Conservation (phyloP, 2,329 filamentous ascomycete species). For the Aspergillus ochraceus region DNA sequence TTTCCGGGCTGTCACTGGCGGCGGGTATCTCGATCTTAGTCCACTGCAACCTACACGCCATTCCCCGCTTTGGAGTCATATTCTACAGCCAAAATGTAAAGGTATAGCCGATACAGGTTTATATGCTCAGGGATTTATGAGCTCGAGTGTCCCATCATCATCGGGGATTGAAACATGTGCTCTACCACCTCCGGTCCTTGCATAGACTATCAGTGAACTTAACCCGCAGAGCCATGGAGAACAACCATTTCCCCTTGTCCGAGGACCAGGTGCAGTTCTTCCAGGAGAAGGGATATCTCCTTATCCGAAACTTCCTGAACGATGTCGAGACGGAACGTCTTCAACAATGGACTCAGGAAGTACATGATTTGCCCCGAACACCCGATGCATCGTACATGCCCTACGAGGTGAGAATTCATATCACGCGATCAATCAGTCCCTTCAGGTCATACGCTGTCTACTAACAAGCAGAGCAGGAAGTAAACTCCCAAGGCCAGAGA, state of each 20-base stretch:
- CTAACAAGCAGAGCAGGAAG: constrained; percentile 17
- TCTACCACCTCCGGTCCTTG: background rate
- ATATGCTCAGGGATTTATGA: constrained; percentile 4
- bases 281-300: constrained; percentile 30
- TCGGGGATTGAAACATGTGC: background rate
- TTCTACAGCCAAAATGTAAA: background rate
- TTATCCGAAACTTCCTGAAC: constrained; percentile 26
- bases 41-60: background rate
- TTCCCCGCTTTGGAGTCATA: constrained; percentile 1
- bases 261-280: constrained; percentile 27
- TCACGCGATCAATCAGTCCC: background rate
- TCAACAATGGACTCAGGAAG: constrained; percentile 36
- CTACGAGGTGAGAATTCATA: constrained; percentile 24
- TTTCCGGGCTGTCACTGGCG: background rate
- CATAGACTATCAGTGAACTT: background rate
- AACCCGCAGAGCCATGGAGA: constrained; percentile 17
- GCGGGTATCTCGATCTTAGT: too few relatives aligned
- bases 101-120: background rate
- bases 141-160: background rate
- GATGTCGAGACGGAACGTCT: constrained; percentile 18
- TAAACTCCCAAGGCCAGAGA: constrained; percentile 30
- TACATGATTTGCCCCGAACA: constrained; percentile 35
- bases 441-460: background rate
- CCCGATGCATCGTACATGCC: constrained; percentile 33
- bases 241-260: constrained; percentile 19